Percentiles rank a stretch among this genome's conserved stretches.
phyloP scores from a whole-genome alignment of 2,329 filamentous ascomycete species.

The Aureobasidium sp. region DNA sequence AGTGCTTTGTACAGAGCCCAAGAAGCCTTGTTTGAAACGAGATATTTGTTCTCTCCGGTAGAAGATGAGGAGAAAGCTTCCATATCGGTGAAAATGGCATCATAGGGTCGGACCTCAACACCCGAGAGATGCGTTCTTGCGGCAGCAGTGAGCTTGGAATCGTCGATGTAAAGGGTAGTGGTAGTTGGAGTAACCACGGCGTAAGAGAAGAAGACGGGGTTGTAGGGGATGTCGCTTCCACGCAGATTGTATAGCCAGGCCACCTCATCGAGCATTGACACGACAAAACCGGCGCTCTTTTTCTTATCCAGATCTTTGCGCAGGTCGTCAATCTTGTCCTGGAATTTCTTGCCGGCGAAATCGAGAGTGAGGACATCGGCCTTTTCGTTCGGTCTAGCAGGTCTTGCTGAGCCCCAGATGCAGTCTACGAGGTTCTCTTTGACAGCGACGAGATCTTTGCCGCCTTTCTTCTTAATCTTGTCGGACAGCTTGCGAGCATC shows the following conservation, averaged over 20 bases:
- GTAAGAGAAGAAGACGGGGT: slow-evolving; percentile 97
- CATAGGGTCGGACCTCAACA: slow-evolving; percentile 73
- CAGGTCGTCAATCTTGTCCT: slow-evolving; percentile 74
- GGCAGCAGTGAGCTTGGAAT: slow-evolving; percentile 63
- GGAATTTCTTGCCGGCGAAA: slow-evolving; percentile 73
- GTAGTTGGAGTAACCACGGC: slow-evolving; percentile 70
- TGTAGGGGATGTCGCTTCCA: slow-evolving; percentile 92
- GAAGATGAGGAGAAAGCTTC: slow-evolving; percentile 45
- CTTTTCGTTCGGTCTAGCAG: slow-evolving; percentile 64
- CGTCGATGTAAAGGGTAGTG: slow-evolving; percentile 77
- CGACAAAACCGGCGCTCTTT: slow-evolving; percentile 75
- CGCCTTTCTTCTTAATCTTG: slow-evolving; percentile 79
- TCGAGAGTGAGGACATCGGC: slow-evolving; percentile 63
- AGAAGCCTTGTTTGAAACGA: slow-evolving; percentile 81
- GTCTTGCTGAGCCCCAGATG: slow-evolving; percentile 73
- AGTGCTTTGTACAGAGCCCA: slow-evolving; percentile 86
- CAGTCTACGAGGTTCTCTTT: slow-evolving; percentile 79
- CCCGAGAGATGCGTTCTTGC: slow-evolving; percentile 62
- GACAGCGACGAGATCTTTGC: slow-evolving; percentile 65
- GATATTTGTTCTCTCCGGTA: slow-evolving; percentile 52
- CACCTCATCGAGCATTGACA: slow-evolving; percentile 93
- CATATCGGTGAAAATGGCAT: slow-evolving; percentile 71
- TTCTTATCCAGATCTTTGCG: slow-evolving; percentile 89
- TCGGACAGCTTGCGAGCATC: slow-evolving; percentile 70
- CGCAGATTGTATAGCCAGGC: slow-evolving; percentile 98